phyloP scores from a whole-genome alignment of 495 filamentous ascomycete species.

The Aspergillus saccharolyticus region DNA sequence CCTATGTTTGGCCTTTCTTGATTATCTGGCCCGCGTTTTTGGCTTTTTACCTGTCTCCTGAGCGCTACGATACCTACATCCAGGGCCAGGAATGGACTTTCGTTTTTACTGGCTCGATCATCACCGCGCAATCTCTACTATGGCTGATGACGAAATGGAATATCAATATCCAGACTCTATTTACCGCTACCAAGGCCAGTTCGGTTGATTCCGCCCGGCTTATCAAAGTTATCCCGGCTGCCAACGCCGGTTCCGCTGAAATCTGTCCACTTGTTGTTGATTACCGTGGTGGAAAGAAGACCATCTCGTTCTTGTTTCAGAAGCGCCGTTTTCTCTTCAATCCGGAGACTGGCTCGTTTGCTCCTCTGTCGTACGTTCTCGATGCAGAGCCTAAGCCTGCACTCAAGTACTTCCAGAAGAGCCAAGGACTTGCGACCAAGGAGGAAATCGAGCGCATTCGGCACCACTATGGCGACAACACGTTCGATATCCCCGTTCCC shows the following conservation, averaged over 20 bases:
- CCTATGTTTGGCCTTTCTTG: conserved; percentile 88
- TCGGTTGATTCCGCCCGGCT: conserved; percentile 72
- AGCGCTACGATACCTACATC: conserved; percentile 85
- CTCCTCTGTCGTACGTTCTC: conserved; percentile 77
- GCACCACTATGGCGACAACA: conserved; percentile 94
- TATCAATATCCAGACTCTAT: conserved; percentile 74
- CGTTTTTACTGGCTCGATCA: conserved; percentile 80
- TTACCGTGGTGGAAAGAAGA: conserved; percentile 64
- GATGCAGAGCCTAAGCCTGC: conserved; percentile 76
- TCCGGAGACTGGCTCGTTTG: conserved; percentile 61
- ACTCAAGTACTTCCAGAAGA: conserved; percentile 71
- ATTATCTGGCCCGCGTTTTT: conserved; percentile 90
- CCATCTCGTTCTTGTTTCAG: conserved; percentile 91
- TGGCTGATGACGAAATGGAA: conserved; percentile 99
- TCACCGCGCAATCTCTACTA: conserved; percentile 79
- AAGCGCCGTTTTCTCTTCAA: conserved; percentile 93
- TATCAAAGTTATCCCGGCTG: conserved; percentile 89
- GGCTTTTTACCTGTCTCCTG: conserved; percentile 72
- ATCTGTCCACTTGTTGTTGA: conserved; percentile 78
- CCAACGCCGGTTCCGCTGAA: conserved; percentile 84
- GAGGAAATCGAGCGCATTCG: conserved; percentile 71
- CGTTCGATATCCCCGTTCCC: conserved; percentile 96
- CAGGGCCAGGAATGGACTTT: conserved; percentile 92
- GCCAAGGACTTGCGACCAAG: conserved; percentile 62
- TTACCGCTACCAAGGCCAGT: conserved; percentile 69